Evolutionary conservation across 805 yeast species (phyloP).

Genomic region (Grigorovia humatica): DNA sequence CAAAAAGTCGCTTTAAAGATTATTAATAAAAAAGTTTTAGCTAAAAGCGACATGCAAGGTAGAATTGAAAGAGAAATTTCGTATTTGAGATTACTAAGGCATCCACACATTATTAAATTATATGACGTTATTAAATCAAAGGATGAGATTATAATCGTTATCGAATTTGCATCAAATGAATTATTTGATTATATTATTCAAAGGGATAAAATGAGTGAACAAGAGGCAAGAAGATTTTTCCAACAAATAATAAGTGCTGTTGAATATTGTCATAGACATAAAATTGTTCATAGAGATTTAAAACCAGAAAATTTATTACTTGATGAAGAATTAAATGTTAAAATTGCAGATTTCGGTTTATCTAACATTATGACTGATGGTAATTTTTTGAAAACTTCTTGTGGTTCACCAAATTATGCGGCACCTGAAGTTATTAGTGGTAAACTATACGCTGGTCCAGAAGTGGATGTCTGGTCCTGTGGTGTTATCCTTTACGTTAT

Average conservation of each 20-base stretch:
- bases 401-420: slow-evolving; percentile 96
- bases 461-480: slow-evolving; percentile 96
- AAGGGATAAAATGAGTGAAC: slow-evolving; percentile 84
- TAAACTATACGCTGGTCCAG: slow-evolving; percentile 93
- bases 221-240: slow-evolving; percentile 84
- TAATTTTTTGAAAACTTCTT: slow-evolving; percentile 83
- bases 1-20: slow-evolving; percentile 89
- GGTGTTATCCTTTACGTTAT: slow-evolving; percentile 92
- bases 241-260: slow-evolving; percentile 96
- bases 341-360: slow-evolving; percentile 92
- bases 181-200: slow-evolving; percentile 92
- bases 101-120: slow-evolving; percentile 90
- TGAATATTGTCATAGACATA: slow-evolving; percentile 91
- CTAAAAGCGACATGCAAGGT: slow-evolving; percentile 95
- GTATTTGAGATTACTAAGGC: slow-evolving; percentile 76
- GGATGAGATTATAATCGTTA: slow-evolving; percentile 94
- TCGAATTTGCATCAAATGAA: slow-evolving; percentile 94
- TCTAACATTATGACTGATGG: slow-evolving; percentile 97
- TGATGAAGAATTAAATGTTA: slow-evolving; percentile 84
- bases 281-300: slow-evolving; percentile 91
- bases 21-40: slow-evolving; percentile 82
- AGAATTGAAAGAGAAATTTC: slow-evolving; percentile 90
- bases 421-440: slow-evolving; percentile 97
- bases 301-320: slow-evolving; percentile 88
- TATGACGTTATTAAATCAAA: slow-evolving; percentile 92